Percentiles rank a stretch among this genome's conserved stretches.
phyloP scores from a whole-genome alignment of 768 basidiomycete genomes.

The Tricholoma furcatifolium region DNA sequence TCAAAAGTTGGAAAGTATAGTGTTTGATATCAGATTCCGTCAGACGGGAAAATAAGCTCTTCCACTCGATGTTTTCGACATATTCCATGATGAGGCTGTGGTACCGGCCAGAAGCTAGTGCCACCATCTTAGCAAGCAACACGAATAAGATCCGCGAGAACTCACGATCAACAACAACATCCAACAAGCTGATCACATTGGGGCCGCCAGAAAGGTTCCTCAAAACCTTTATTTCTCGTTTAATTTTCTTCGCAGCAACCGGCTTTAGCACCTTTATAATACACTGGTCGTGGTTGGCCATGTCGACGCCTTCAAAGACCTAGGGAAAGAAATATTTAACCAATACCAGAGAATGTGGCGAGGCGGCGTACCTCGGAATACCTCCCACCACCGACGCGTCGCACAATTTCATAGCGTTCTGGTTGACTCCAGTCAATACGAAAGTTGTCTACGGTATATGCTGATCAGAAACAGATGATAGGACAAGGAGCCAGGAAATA shows the following conservation, averaged over 20 bases:
- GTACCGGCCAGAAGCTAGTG: conserved; percentile 47
- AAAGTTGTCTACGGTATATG: conserved; percentile 44
- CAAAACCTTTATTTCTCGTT: conserved; percentile 73
- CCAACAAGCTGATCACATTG: conserved; percentile 65
- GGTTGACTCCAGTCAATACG: conserved; percentile 64
- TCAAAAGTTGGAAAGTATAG: conserved; percentile 66
- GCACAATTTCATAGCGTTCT: conserved; percentile 64
- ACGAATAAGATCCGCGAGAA: not conserved
- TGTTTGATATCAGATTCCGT: conserved; percentile 66
- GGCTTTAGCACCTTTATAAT: conserved; percentile 76
- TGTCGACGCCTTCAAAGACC: conserved; percentile 63
- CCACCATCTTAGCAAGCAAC: not conserved
- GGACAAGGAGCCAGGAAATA: not conserved
- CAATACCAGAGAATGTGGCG: not conserved
- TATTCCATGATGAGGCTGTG: conserved; percentile 70
- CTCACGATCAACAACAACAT: conserved; percentile 62
- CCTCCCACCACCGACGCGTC: conserved; percentile 63
- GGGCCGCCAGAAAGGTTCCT: conserved; percentile 68
- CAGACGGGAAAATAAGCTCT: conserved; percentile 52
- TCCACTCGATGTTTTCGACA: conserved; percentile 70
- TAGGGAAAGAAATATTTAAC: conserved; percentile 17
- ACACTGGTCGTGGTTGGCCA: conserved; percentile 50
- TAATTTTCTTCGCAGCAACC: conserved; percentile 69
- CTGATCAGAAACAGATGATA: not conserved
- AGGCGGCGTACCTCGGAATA: conserved; percentile 55